Evolutionary conservation across 23 red algal genomes (phyloP), one percentile per base, ranked within the genome.

Genomic region (Gracilariopsis chorda): DNA sequence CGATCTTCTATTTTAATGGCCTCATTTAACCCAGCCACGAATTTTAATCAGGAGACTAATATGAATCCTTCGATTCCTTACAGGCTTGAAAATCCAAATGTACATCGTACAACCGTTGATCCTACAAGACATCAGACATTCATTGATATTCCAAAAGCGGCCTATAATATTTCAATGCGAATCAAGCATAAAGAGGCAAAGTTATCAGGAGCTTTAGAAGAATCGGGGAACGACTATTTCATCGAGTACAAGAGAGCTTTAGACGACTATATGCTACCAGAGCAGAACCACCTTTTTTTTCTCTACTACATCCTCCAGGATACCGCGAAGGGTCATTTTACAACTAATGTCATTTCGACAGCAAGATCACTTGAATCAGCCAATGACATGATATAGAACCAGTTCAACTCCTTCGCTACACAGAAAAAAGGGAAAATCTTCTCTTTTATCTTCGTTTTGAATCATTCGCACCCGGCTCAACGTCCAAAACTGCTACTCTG

Each of bases 171-270:
- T 39, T 82, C 45, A 2, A 82, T 58, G 77, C 47, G 77, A 40
- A 27, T 58, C 48, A 82, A 33, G 55, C 48, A 82, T 44, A 40
- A 63, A 51, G 14, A 51, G 14, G 23, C 17, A n/a, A 82, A 58
- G 49, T 58, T 82, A 20, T 61, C 3, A 8, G 48, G 77, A 17
- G 48, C 23, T 12, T 58, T 58, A 33, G 49, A 8, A 8, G 75
- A 80, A 80, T 51, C 3, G 48, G 48, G 75, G 75, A 57, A 80
- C 49, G 75, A 80, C 16, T 82, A 14, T 28, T 42, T 82, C 27
- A 51, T 28, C 16, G 55, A 82, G 9, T 82, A 82, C 48, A 82
- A 58, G 28, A 40, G 13, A 72, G 65, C 53, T 19, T 8, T 17
- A 58, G 53, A 19, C 4, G 53, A 58, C 28, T 58, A 58, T 25